Base-by-base conservation (phyloP, 257 asterid genomes). In the Plantago major region DNA sequence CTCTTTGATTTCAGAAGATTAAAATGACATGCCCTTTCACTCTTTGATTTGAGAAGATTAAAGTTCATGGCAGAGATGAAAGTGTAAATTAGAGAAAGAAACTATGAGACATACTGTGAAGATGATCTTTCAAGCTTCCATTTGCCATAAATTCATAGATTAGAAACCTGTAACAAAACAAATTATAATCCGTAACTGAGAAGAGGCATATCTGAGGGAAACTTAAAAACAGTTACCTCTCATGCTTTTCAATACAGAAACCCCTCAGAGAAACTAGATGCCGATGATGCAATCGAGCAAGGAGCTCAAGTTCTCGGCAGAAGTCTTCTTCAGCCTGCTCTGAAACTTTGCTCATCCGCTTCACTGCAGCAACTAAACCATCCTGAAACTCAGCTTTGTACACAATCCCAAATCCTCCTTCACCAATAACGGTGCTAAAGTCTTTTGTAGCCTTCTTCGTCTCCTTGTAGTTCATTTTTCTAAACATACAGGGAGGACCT, bases 271-370 rank as follows among this genome's bases (percentile, higher is more conserved):
- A 64, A 76, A 89, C 95, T 51, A 93, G 99, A 79, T 93, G 96
- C 26, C 95, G 94, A 63, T 93, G 99, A 82, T 89, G 97, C 42
- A 89, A 73, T 46, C 95, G 90, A 70, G 97, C 97, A 70, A 93
- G 92, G 59, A 93, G 95, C 73, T 93, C 94, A 30, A 93, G 71
- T 60, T 93, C 97, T 76, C 86, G 72, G 74, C 94, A 85, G 67
- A 93, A 93, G 66, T 93, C 99, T 16, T 80, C 91, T 67, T 93
- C 96, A 15, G 96, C 97, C 72, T 93, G 97, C 77, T 85, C 88
- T 4, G 94, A 87, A 19, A 76, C 81, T 76, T 77, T 89, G 76
- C 79, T 82, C 99, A 93, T 87, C 78, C 84, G 78, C 82, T 93
- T 93, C 72, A 89, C 97, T 0, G 96, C 96, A 71, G 81, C 84